Evolutionary conservation across 768 basidiomycete species (phyloP), one percentile per base, ranked within the genome.

Genomic region (Rubroboletus pulcherrimus): DNA sequence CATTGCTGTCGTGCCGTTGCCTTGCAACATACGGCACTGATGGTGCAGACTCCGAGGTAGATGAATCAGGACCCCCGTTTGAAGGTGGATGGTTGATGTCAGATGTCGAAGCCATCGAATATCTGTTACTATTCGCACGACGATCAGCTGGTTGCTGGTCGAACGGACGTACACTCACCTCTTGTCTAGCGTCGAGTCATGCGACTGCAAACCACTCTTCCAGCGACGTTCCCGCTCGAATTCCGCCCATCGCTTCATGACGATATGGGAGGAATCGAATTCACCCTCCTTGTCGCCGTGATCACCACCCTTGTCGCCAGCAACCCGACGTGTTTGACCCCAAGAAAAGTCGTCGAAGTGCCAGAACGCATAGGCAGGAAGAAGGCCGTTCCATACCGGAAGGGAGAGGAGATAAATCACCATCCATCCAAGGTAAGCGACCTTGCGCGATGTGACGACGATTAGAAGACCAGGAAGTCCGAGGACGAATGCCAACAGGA

Each of bases 161-260:
- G 31, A 57, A 51, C 31, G 15, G 51, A 54, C 24, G 37, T 39
- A 51, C n/a, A 49, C 83, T 57, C 67, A 89, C 89, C 82, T 77
- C 69, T 70, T 87, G 52, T 89, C 87, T 66, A 80, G 83, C 6
- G 82, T 80, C 24, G 85, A 87, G 66, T 96, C 93, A 57, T 89
- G 81, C 5, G 92, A 94, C 60, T 87, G 84, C 21, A 82, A 82
- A 7, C 93, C 94, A 66, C 72, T 87, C 84, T 86, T 93, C 93
- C 92, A 98, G 58, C 94, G 80, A 62, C 96, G 76, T 62, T 98
- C 97, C 47, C 96, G 79, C 77, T 98, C 97, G 70, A 97, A 98
- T 73, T 98, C 97, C 17, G 85, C 93, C 96, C 96, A 99, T 39
- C 93, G 84, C 79, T 98, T 98, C 97, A 98, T 98, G 35, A 96